These are phyloP conservation scores for Cryptosporidium sp. DNA, from an alignment of 169 alveolate genomes.

Conservation along the genomic window DNA sequence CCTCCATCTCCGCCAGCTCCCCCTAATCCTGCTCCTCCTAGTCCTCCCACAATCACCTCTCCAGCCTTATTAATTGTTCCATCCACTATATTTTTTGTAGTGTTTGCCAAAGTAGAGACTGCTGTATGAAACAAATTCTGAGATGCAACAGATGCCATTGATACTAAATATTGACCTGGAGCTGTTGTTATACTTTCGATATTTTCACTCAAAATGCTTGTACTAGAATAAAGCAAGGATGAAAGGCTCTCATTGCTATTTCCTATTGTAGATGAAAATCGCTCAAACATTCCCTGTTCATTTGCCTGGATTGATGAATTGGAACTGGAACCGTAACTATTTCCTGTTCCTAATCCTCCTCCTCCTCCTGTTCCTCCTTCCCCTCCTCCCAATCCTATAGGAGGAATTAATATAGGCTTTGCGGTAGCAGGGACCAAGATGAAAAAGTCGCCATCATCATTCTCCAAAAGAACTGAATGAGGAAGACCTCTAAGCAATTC, in stretches of 20 bases:
- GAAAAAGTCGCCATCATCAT: conserved; percentile 80
- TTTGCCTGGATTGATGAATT: background rate
- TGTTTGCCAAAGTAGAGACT: conserved; percentile 3
- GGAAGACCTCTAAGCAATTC: conserved; percentile 77
- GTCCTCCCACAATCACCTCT: background rate
- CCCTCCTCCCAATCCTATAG: background rate
- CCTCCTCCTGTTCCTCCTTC: background rate
- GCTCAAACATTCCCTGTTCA: background rate
- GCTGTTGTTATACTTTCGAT: conserved; percentile 34
- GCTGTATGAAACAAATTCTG: conserved; percentile 13
- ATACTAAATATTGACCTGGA: conserved; percentile 47
- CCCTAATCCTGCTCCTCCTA: background rate
- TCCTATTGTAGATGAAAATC: background rate
- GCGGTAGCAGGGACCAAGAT: conserved; percentile 76
- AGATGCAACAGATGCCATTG: conserved; percentile 54
- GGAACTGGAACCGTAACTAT: too few relatives aligned
- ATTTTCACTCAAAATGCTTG: conserved; percentile 8
- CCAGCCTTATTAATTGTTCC: conserved; percentile 4
- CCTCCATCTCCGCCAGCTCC: background rate
- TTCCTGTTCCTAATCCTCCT: background rate
- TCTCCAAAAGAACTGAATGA: conserved; percentile 76
- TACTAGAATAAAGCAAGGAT: conserved; percentile 1
- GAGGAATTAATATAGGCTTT: conserved; percentile 74
- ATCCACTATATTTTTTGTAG: conserved; percentile 18
- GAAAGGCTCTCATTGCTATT: background rate